Conservation (phyloP, 495 filamentous ascomycete species). For the Coniosporium apollinis region DNA sequence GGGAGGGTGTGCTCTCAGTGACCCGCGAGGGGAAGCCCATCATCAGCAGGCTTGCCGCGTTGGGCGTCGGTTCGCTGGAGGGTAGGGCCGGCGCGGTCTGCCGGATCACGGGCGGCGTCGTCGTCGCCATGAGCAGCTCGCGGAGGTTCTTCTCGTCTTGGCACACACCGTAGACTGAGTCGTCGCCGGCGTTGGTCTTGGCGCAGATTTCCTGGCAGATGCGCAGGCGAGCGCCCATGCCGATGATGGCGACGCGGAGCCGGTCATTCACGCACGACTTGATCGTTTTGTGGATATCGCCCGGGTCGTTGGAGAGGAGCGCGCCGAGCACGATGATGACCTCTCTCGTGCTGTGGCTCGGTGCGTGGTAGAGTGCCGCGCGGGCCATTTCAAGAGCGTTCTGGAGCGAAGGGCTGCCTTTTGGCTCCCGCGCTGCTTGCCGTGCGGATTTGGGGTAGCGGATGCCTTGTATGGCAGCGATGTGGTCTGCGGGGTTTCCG, state of each 20-base stretch:
- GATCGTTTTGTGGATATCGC: constrained; percentile 90
- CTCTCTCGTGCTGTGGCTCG: constrained; percentile 83
- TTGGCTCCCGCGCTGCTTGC: constrained; percentile 65
- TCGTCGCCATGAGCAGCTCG: constrained; percentile 73
- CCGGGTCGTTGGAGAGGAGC: constrained; percentile 74
- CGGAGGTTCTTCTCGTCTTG: constrained; percentile 78
- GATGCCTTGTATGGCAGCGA: constrained; percentile 54
- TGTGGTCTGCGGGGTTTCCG: constrained; percentile 80
- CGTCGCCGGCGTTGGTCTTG: constrained; percentile 67
- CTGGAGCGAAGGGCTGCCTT: constrained; percentile 78
- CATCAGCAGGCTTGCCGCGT: constrained; percentile 66
- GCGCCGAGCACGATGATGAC: constrained; percentile 86
- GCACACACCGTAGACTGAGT: constrained; percentile 62
- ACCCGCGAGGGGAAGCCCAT: constrained; percentile 97
- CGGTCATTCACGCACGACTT: constrained; percentile 53
- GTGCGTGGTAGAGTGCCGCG: constrained; percentile 76
- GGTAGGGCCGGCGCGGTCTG: constrained; percentile 1
- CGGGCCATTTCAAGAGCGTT: constrained; percentile 93
- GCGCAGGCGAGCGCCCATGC: constrained; percentile 75
- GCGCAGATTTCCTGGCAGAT: constrained; percentile 82
- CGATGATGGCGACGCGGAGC: constrained; percentile 75
- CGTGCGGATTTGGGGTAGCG: too few relatives aligned
- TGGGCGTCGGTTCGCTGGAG: constrained; percentile 28
- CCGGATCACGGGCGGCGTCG: constrained; percentile 71
- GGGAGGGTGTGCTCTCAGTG: constrained; percentile 52